These are phyloP conservation scores for Henckelia pumila DNA, from an alignment of 257 asterid genomes.

Conservation along the genomic window DNA sequence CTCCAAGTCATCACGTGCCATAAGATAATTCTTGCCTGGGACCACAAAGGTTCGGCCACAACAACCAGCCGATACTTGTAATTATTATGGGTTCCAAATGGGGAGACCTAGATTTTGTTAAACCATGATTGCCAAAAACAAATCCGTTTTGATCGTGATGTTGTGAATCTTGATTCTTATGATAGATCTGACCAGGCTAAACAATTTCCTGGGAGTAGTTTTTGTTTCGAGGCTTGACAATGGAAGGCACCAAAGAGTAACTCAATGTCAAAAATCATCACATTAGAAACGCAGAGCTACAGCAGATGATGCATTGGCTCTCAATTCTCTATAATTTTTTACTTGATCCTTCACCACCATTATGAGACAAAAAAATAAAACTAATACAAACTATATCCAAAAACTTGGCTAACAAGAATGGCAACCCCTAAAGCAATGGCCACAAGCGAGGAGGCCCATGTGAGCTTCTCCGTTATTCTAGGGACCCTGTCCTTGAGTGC, in stretches of 20 bases:
- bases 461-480: slow-evolving; percentile 88
- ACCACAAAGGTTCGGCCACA: not conserved
- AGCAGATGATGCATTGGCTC: not conserved
- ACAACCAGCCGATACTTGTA: not conserved
- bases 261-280: not conserved
- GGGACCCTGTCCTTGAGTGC: slow-evolving; percentile 88
- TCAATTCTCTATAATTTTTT: not conserved
- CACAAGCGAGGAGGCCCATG: slow-evolving; percentile 88
- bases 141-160: not conserved
- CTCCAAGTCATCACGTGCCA: not conserved
- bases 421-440: slow-evolving; percentile 84
- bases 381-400: slow-evolving; percentile 76
- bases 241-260: not conserved
- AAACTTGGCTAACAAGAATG: slow-evolving; percentile 69
- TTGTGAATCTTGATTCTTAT: not conserved
- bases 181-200: not conserved
- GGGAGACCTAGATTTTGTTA: not conserved
- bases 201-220: not conserved
- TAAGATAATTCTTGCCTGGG: not conserved
- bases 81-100: not conserved
- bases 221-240: not conserved
- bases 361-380: not conserved
- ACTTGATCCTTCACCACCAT: not conserved
- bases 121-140: not conserved
- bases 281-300: not conserved